Conservation (phyloP, 2,329 filamentous ascomycete genomes). For the Phaeosphaeriaceae sp. region DNA sequence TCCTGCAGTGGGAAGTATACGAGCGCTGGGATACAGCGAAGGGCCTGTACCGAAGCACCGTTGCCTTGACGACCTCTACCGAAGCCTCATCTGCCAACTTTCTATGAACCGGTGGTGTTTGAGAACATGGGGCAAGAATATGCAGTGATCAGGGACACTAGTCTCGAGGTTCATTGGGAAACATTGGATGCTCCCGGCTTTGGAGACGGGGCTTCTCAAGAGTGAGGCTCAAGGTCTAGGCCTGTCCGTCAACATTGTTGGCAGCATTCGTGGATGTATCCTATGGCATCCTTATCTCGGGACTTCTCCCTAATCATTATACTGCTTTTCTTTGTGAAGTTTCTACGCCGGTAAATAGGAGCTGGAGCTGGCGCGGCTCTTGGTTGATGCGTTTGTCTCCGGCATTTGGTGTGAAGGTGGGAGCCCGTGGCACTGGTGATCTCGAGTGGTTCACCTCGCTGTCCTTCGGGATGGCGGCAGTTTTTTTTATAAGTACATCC, state of each 20-base stretch:
- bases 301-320: neutral
- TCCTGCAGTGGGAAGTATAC: conserved; percentile 10
- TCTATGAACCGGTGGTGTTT: conserved; percentile 18
- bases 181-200: conserved; percentile 15
- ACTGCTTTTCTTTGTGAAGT: neutral
- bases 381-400: no score
- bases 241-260: conserved; percentile 41
- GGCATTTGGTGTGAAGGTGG: neutral
- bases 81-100: conserved; percentile 10
- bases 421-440: neutral
- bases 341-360: neutral
- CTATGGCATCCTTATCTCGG: neutral
- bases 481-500: conserved; percentile 2
- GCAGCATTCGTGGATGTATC: conserved; percentile 3
- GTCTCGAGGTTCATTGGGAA: conserved; percentile 11
- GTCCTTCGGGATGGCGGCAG: neutral
- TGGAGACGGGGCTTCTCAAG: conserved; percentile 46
- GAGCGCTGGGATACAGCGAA: conserved; percentile 1
- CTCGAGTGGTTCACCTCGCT: neutral
- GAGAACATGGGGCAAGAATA: conserved; percentile 12
- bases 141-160: conserved; percentile 18
- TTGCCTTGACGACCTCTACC: conserved; percentile 14
- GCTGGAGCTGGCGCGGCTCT: neutral
- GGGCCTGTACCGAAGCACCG: conserved; percentile 24
- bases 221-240: conserved; percentile 51